Evolutionary conservation across 306 rosid species (phyloP).

Genomic region (Rosa chinensis): DNA sequence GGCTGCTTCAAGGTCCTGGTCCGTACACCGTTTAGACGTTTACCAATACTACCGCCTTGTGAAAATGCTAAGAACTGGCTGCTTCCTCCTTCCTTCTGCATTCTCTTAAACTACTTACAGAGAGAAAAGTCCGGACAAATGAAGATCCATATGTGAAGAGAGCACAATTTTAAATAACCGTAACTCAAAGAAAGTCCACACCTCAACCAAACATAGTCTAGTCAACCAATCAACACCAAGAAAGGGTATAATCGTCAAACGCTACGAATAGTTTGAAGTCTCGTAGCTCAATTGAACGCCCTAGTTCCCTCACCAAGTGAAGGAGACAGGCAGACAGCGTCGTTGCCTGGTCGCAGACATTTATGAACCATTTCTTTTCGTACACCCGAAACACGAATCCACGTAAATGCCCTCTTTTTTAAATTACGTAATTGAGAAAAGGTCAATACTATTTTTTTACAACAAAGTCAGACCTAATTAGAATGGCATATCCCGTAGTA

Average conservation of each 20-base stretch:
- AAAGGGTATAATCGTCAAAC: neutral
- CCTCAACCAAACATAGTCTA: neutral
- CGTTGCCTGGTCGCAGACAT: conserved; percentile 8
- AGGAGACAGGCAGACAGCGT: conserved; percentile 1
- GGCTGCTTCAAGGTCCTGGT: conserved; percentile 10
- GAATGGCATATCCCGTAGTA: conserved; percentile 3
- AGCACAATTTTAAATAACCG: neutral
- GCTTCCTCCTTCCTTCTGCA: neutral
- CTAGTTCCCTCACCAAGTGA: neutral
- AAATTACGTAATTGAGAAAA: neutral
- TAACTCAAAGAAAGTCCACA: neutral
- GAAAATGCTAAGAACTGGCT: neutral
- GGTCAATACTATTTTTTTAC: conserved; percentile 7
- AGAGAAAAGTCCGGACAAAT: neutral
- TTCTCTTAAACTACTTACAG: neutral
- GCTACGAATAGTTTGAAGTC: neutral
- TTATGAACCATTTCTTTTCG: neutral
- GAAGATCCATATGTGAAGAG: neutral
- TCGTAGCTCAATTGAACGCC: neutral
- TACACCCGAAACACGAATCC: neutral
- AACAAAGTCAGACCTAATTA: neutral
- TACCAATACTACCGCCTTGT: neutral
- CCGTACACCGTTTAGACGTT: neutral
- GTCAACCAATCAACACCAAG: neutral
- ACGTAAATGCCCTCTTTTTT: neutral